Evolutionary conservation across 2,329 filamentous ascomycete species (phyloP), one percentile per base, ranked within the genome.

Genomic region (Rugonectria rugulosa): DNA sequence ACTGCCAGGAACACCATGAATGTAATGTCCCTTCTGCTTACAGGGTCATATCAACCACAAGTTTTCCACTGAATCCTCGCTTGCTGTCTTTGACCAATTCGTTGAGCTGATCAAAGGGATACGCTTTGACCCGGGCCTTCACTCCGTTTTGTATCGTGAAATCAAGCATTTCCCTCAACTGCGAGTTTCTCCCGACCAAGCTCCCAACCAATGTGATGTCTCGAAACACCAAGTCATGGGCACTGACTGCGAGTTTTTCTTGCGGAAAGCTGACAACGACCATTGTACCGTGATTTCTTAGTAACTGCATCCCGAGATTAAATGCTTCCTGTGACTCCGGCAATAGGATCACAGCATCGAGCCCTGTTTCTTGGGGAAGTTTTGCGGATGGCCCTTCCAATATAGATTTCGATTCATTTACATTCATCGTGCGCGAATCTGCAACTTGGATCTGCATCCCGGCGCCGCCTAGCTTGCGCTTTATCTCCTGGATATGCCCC

Each of bases 221-320:
- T 2, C 44, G 52, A 19, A 55, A 55, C 5, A 49, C 52, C 5
- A 55, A 31, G 23, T 55, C 52, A 12, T 47, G 52, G 26, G 45
- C 52, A 38, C 42, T 47, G 14, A 55, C 15, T 8, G 24, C 14
- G 2, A 55, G 15, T 24, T 47, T 47, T 2, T 47, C 36, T 21
- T 55, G 34, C 14, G 52, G 52, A n/a, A 55, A 55, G 31, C 42
- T 47, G 9, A 49, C 38, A 26, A 55, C 52, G 7, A 55, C 29
- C 37, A 47, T 47, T 6, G 43, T 43, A 0, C 52, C 52, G 19
- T 55, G 52, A 27, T 49, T 55, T n/a, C 27, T 36, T 4, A 55
- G 38, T 2, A 55, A 31, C 10, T 44, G 14, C 43, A 55, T 47
- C 11, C 52, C 45, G 34, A 47, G 41, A 14, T 55, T 45, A 12